These are phyloP conservation scores for Diphasiastrum complanatum DNA, from an alignment of 83 land plant species.

Conservation along the genomic window DNA sequence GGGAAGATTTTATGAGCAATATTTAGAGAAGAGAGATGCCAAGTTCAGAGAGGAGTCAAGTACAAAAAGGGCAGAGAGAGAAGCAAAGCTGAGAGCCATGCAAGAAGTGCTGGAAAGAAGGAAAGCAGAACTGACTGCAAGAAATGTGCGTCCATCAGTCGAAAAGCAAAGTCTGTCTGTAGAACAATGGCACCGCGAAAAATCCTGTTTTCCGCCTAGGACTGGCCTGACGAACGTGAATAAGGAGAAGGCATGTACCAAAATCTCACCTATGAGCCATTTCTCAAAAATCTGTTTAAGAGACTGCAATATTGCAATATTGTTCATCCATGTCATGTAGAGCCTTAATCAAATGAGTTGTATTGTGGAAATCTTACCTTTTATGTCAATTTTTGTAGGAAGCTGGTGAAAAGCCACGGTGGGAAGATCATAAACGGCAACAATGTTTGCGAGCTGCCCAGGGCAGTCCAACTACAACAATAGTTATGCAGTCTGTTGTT, in stretches of 20 bases:
- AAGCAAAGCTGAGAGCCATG: conserved; percentile 69
- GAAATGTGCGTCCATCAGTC: conserved; percentile 30
- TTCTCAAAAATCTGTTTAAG: neutral
- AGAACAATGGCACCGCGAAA: conserved; percentile 34
- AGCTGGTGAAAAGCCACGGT: no score
- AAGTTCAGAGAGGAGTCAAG: conserved; percentile 59
- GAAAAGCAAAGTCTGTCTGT: conserved; percentile 22
- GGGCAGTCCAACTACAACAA: neutral
- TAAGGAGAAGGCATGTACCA: neutral
- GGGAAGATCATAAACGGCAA: neutral
- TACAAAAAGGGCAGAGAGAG: conserved; percentile 50
- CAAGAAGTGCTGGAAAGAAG: conserved; percentile 62
- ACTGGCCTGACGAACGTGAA: neutral
- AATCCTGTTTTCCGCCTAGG: conserved; percentile 3
- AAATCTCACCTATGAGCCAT: neutral
- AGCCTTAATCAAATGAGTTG: no score
- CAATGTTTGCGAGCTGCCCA: neutral
- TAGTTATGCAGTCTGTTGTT: neutral
- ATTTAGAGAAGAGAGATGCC: conserved; percentile 65
- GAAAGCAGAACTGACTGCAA: conserved; percentile 54
- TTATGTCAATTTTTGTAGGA: no score
- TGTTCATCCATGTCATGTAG: no score
- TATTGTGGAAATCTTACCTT: no score
- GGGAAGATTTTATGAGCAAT: conserved; percentile 62
- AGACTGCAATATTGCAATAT: no score